phyloP scores from a whole-genome alignment of 108 stramenopile species.

The Nitzschia palea region DNA sequence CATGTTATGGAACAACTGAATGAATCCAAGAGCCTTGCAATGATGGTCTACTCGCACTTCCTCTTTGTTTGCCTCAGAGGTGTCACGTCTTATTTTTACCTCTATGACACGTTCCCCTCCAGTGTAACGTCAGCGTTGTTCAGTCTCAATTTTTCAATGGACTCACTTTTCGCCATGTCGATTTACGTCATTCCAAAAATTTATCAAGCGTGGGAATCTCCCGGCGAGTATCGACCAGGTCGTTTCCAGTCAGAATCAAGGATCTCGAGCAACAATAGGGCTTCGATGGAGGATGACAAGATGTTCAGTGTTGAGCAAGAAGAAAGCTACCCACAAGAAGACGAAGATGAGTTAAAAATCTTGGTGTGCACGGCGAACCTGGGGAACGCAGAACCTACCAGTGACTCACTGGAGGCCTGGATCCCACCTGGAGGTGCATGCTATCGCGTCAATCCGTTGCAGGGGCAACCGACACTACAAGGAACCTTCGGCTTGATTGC shows the following conservation, averaged over 20 bases:
- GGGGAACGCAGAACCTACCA: conserved; percentile 28
- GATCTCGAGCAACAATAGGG: background rate
- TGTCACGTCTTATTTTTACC: conserved; percentile 13
- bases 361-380: conserved; percentile 32
- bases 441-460: conserved; percentile 11
- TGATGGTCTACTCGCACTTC: conserved; percentile 43
- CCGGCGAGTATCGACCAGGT: conserved; percentile 11
- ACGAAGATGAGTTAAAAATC: conserved; percentile 12
- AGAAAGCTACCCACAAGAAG: background rate
- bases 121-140: conserved; percentile 2
- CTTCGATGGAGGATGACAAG: background rate
- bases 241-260: background rate
- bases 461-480: background rate
- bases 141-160: conserved; percentile 24
- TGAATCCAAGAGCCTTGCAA: conserved; percentile 29
- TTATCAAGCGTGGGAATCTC: conserved; percentile 11
- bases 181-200: conserved; percentile 41
- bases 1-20: conserved; percentile 23
- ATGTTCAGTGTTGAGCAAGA: background rate
- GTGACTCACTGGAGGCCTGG: conserved; percentile 41
- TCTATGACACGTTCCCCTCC: conserved; percentile 1
- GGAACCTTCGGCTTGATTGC: conserved; percentile 42
- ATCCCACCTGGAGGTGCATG: conserved; percentile 38
- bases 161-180: conserved; percentile 27
- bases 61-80: conserved; percentile 25